Percentiles rank a stretch among this genome's conserved stretches.
These are phyloP conservation scores for Pythium oligandrum DNA, from an alignment of 352 stramenopile genomes.

Conservation along the genomic window DNA sequence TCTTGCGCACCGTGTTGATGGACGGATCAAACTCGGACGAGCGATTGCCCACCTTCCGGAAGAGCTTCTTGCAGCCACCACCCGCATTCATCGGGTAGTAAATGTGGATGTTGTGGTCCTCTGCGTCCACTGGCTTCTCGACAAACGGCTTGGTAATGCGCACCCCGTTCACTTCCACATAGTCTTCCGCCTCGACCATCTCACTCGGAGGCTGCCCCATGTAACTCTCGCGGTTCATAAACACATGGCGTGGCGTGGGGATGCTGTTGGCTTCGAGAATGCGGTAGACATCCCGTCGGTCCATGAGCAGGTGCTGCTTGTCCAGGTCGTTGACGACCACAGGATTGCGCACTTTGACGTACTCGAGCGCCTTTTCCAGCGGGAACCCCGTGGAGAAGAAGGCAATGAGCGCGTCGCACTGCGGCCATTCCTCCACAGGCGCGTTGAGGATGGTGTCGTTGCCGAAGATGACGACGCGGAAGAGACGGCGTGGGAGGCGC, in stretches of 20 bases:
- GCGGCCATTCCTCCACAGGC: conserved; percentile 90
- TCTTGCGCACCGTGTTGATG: conserved; percentile 91
- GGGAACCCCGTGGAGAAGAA: conserved; percentile 99
- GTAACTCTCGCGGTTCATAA: conserved; percentile 93
- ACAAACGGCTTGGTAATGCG: conserved; percentile 99
- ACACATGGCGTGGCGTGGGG: conserved; percentile 92
- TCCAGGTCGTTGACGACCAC: conserved; percentile 97
- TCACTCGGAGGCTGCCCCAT: conserved; percentile 28
- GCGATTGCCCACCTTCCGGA: conserved; percentile 95
- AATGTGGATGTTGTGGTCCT: conserved; percentile 99
- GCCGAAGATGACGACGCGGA: conserved; percentile 97
- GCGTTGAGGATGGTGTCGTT: conserved; percentile 95
- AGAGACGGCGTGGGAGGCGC: conserved; percentile 82
- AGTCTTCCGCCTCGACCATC: conserved; percentile 72
- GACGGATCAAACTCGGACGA: conserved; percentile 95
- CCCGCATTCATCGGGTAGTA: conserved; percentile 99
- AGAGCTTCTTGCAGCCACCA: conserved; percentile 98
- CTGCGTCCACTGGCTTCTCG: conserved; percentile 99
- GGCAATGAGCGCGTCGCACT: conserved; percentile 96
- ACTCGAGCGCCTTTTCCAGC: conserved; percentile 95
- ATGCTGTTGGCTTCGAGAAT: conserved; percentile 92
- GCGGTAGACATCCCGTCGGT: conserved; percentile 94
- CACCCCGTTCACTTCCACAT: conserved; percentile 88
- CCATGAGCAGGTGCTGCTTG: conserved; percentile 93
- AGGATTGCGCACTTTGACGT: conserved; percentile 92